Evolutionary conservation across 441 rosid genomes (phyloP), one percentile per base, ranked within the genome.

Genomic region (Arabidopsis lyrata): DNA sequence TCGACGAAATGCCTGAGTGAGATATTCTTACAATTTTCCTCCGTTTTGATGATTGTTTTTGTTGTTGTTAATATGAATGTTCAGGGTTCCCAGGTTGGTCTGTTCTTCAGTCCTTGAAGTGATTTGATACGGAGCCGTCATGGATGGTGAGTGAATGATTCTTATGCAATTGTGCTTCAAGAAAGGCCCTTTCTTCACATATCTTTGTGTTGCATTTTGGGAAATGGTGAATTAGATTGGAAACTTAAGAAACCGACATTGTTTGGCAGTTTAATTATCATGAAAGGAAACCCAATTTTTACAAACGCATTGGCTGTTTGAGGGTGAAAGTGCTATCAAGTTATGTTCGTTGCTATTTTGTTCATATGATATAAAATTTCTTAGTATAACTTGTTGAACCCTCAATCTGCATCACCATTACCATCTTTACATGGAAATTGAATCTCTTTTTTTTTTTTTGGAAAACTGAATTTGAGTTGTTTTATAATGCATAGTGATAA

Each of bases 71-170:
- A 16, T 36, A 13, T n/a, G n/a, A 39, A 22, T 60, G 5, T 60
- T 72, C 80, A 84, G 87, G 80, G 49, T 52, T 27, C 27, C 1
- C 7, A 24, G 32, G 49, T 63, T 60, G 44, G 44, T 54, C 34
- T 62, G 38, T 55, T 61, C 36, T 10, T 44, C 71, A 48, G 36
- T 38, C 10, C 32, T 22, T 35, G 47, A 39, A 8, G 31, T 78
- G 11, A 5, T 67, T 77, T 50, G 70, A 57, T 32, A 14, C 58
- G 29, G 68, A 70, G 83, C 82, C 82, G 73, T 35, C 86, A 91
- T 90, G 96, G 97, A 88, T 77, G 92, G 97, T 87, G 73, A 67
- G 90, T 76, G 34, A 82, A 60, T 72, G 54, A 73, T 72, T 18
- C 16, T 34, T 66, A 38, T 6, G 63, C 11, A 13, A 16, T 24